A percentile compares a stretch with the other conserved stretches of the same genome.
Evolutionary conservation across 164 flowering plant genomes (phyloP).

Genomic region (Akebia trifoliata): DNA sequence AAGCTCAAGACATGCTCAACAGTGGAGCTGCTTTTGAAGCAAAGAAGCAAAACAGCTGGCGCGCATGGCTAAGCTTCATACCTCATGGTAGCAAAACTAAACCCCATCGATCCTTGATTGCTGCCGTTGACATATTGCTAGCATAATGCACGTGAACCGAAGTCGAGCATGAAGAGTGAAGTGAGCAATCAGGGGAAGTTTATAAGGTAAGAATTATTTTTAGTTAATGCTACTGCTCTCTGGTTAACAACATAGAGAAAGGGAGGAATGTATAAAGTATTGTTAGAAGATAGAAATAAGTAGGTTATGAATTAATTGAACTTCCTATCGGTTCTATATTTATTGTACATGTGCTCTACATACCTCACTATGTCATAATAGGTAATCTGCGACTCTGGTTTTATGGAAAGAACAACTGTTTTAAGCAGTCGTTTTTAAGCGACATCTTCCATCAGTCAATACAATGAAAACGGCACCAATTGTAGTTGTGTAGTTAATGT

Average conservation of each 20-base stretch:
- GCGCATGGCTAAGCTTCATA: slow-evolving; percentile 33
- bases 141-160: not conserved
- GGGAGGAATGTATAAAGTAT: slow-evolving; percentile 14
- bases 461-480: no score
- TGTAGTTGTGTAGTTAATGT: no score
- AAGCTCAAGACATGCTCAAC: slow-evolving; percentile 95
- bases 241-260: not conserved
- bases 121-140: no score
- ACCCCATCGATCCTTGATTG: not conserved
- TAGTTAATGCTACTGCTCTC: not conserved
- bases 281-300: slow-evolving; percentile 14
- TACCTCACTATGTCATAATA: no score
- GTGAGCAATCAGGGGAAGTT: not conserved
- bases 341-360: no score
- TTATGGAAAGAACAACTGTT: no score
- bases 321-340: no score
- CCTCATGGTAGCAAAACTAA: not conserved
- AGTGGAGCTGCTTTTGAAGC: slow-evolving; percentile 90
- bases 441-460: no score
- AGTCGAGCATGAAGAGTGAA: not conserved
- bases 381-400: no score
- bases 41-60: slow-evolving; percentile 83
- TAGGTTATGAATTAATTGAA: slow-evolving; percentile 2
- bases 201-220: no score
- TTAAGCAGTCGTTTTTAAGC: no score